Evolutionary conservation across 2,329 filamentous ascomycete species (phyloP).

Genomic region (Periconia sp.): DNA sequence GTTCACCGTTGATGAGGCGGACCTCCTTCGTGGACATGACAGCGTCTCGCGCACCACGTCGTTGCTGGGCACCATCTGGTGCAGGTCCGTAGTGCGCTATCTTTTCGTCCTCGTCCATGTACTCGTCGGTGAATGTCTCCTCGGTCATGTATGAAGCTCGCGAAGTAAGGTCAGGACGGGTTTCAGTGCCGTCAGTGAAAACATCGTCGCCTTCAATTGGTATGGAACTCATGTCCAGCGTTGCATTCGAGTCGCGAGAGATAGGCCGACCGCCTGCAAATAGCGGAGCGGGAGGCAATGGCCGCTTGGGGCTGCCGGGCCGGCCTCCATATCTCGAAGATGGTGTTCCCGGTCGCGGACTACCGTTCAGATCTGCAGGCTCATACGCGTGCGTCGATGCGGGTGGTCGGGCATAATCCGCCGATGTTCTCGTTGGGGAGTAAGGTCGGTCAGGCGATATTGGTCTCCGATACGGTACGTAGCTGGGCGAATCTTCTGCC

Average conservation of each 20-base stretch:
- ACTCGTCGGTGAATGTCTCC: constrained; percentile 63
- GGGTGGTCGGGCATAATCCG: constrained; percentile 74
- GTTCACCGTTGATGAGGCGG: constrained; percentile 93
- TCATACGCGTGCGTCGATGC: constrained; percentile 78
- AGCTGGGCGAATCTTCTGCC: constrained; percentile 66
- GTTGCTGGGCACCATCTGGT: constrained; percentile 83
- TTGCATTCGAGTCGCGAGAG: constrained; percentile 50
- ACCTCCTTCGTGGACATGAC: constrained; percentile 95
- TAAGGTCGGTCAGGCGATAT: constrained; percentile 62
- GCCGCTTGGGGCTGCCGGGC: constrained; percentile 83
- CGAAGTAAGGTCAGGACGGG: constrained; percentile 65
- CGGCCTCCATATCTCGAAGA: constrained; percentile 80
- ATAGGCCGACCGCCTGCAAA: constrained; percentile 67
- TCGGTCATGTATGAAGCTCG: constrained; percentile 69
- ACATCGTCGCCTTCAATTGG: constrained; percentile 71
- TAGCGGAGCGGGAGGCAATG: constrained; percentile 85
- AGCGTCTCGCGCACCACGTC: constrained; percentile 83
- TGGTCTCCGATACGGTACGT: constrained; percentile 62
- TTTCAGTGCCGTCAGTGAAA: constrained; percentile 69
- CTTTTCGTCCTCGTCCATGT: constrained; percentile 59
- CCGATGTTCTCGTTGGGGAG: constrained; percentile 59
- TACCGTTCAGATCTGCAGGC: constrained; percentile 86
- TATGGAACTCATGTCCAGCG: constrained; percentile 71
- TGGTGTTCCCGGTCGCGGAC: constrained; percentile 86
- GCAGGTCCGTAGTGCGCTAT: constrained; percentile 85